Base-by-base conservation (phyloP, 148 eudicot species). In the Pouteria glomerata region DNA sequence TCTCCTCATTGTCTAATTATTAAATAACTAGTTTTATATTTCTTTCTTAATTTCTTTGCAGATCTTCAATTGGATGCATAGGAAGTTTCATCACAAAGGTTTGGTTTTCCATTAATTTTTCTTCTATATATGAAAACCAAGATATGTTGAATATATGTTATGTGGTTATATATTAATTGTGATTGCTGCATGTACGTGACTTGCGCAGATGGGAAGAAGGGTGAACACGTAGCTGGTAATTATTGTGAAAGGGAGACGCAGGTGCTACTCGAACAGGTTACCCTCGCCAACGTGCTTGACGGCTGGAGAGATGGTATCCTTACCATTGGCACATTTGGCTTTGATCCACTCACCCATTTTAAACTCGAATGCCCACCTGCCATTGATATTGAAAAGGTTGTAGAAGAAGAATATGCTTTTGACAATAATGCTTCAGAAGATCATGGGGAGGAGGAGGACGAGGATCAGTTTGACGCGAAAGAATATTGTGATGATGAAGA, bases 271-370 rank as follows among this genome's bases (percentile, higher is more conserved):
- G 82, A 80, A 39, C 51, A 71, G 14, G 76, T 62, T 26, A 33
- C 63, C 14, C 51, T 78, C 27, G 74, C 61, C 18, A 73, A 84
- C 53, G 70, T 74, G 58, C 45, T 79, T 30, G 79, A 71, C 34
- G 78, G 73, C 39, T 86, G 89, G 93, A 81, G 73, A 2, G 87
- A 84, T 35, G 82, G 86, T 34, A 73, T 89, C 55, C 75, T 90
- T 12, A 64, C 88, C 48, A 90, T 90, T 50, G 92, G 96, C 35
- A 87, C 92, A 31, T 69, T 90, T 0, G 87, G 90, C 18, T 79
- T 87, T 15, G 67, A 78, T 48, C 87, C 90, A 2, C 62, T 77
- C 21, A 80, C 75, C n/a, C 33, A 72, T 45, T 44, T 47, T 31
- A 53, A 68, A n/a, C n/a, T n/a, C n/a, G 6, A 23, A 42, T 3